Evolutionary conservation across 768 basidiomycete genomes (phyloP).

Genomic region (Macrolepiota fuliginosa): DNA sequence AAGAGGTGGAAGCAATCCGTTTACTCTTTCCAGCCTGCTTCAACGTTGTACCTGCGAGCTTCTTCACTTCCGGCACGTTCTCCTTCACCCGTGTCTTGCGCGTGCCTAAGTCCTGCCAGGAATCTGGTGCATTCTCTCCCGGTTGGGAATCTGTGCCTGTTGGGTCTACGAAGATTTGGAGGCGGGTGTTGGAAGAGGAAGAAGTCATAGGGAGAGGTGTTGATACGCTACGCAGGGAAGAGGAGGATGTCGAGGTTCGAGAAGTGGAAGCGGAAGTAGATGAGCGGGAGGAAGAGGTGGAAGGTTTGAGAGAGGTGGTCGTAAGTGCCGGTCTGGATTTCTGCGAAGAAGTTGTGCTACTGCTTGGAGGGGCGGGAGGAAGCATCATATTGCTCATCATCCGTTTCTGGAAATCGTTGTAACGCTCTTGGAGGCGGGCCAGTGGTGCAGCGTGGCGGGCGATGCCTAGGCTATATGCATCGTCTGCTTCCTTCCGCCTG

Average conservation of each 20-base stretch:
- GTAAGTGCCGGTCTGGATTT: constrained; percentile 30
- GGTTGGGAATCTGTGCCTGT: constrained; percentile 47
- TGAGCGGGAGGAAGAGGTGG: constrained; percentile 31
- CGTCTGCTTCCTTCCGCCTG: constrained; percentile 88
- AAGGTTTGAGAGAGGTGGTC: constrained; percentile 43
- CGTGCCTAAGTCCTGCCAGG: constrained; percentile 74
- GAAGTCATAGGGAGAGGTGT: constrained; percentile 28
- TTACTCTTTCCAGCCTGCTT: constrained; percentile 59
- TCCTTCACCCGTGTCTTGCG: constrained; percentile 79
- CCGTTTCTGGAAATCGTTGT: constrained; percentile 87
- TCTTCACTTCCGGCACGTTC: constrained; percentile 69
- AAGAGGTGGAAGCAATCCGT: constrained; percentile 42
- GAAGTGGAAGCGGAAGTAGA: constrained; percentile 19
- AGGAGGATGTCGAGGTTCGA: constrained; percentile 20
- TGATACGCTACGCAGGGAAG: constrained; percentile 11
- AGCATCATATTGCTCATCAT: constrained; percentile 64
- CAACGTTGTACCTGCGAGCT: constrained; percentile 64
- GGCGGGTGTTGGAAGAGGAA: constrained; percentile 51
- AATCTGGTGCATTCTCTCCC: constrained; percentile 38
- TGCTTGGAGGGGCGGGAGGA: constrained; percentile 31
- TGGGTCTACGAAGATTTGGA: constrained; percentile 76
- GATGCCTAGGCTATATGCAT: constrained; percentile 84
- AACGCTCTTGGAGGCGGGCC: constrained; percentile 73
- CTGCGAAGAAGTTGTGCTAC: constrained; percentile 23
- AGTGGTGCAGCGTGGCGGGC: constrained; percentile 78